A percentile compares a stretch with the other conserved stretches of the same genome.
Conservation (phyloP, 768 basidiomycete genomes). For the Tylopilus rubrobrunneus region DNA sequence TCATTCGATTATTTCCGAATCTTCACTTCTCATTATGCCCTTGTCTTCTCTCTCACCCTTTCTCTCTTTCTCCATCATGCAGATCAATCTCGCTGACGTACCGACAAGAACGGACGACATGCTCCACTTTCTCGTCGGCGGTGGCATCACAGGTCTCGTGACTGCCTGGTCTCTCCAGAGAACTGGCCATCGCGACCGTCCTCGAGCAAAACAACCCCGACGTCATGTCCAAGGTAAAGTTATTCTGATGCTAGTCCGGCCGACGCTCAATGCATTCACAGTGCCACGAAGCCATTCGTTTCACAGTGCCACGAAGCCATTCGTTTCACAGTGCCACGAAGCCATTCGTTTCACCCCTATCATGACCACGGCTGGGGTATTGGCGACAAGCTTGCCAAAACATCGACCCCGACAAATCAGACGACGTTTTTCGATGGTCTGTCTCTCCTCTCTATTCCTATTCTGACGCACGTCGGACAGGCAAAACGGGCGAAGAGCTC, state of each 20-base stretch:
- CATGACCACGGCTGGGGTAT: slow-evolving; percentile 57
- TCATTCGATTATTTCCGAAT: no score
- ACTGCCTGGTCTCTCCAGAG: slow-evolving; percentile 49
- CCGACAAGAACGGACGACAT: slow-evolving; percentile 9
- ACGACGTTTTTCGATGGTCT: slow-evolving; percentile 19
- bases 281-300: slow-evolving; percentile 34
- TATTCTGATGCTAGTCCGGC: no score
- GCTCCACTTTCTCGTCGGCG: slow-evolving; percentile 25
- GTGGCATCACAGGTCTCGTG: slow-evolving; percentile 48
- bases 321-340: slow-evolving; percentile 29
- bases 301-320: slow-evolving; percentile 33
- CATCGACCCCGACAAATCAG: slow-evolving; percentile 16
- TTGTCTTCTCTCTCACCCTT: no score
- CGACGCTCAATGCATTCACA: slow-evolving; percentile 3
- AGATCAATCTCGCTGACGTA: slow-evolving; percentile 2
- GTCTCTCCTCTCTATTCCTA: neutral
- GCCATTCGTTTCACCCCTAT: slow-evolving; percentile 51
- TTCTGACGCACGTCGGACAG: slow-evolving; percentile 19
- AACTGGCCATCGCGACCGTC: slow-evolving; percentile 53
- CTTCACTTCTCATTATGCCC: no score
- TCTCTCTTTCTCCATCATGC: slow-evolving; percentile 1
- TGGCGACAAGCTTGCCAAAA: slow-evolving; percentile 37
- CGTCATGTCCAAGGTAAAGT: slow-evolving; percentile 33
- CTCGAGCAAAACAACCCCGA: slow-evolving; percentile 45
- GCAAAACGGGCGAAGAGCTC: slow-evolving; percentile 39